Percentiles rank a stretch among this genome's conserved stretches.
Conservation (phyloP, 2,329 filamentous ascomycete species). For the Colletotrichum liriopes region DNA sequence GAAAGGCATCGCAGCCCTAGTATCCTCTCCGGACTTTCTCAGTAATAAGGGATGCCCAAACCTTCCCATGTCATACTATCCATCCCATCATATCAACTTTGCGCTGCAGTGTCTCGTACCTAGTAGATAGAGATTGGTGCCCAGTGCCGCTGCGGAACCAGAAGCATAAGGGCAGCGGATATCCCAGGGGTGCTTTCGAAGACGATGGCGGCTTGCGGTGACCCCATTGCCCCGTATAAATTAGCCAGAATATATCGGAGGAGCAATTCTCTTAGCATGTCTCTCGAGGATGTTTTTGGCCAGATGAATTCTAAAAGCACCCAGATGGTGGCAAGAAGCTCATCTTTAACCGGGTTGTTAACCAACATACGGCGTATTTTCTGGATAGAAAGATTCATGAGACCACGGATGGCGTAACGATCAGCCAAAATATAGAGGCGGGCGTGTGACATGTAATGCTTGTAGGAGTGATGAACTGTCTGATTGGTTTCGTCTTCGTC, state of each 20-base stretch:
- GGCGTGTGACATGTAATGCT: not conserved
- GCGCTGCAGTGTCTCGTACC: too few relatives aligned
- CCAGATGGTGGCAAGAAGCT: not conserved
- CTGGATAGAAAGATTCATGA: not conserved
- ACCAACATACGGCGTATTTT: not conserved
- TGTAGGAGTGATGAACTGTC: not conserved
- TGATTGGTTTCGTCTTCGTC: too few relatives aligned
- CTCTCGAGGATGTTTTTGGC: not conserved
- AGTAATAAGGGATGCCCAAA: too few relatives aligned
- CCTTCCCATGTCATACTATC: too few relatives aligned
- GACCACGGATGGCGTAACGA: not conserved
- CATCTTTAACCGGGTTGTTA: not conserved
- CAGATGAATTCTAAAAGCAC: not conserved
- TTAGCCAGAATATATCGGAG: not conserved
- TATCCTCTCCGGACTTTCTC: too few relatives aligned
- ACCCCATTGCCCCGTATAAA: not conserved
- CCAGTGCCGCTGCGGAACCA: not conserved
- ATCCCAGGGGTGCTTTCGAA: not conserved
- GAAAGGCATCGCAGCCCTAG: too few relatives aligned
- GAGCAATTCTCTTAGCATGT: not conserved
- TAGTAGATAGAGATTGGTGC: fast-evolving
- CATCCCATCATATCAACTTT: too few relatives aligned
- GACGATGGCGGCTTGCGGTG: not conserved
- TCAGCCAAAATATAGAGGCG: not conserved
- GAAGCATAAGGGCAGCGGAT: not conserved